Base-by-base conservation (phyloP, 140 eudicot species). In the Ambrosia hybrid region DNA sequence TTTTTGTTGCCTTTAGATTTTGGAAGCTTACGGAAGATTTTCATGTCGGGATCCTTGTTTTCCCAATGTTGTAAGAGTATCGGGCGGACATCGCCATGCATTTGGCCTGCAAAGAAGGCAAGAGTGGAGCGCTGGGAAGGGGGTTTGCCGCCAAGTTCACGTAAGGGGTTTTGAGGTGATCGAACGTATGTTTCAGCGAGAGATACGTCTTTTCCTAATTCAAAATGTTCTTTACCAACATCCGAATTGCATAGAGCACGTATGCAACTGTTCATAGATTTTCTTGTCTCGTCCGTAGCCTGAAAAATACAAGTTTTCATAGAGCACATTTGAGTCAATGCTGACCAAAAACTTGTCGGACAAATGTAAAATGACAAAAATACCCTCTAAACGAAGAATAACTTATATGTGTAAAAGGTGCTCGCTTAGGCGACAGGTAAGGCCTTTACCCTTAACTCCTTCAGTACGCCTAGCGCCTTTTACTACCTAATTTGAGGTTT, bases 201-300 rank as follows among this genome's bases (percentile, higher is more conserved):
- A 58, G 98, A 87, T 3, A 85, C 86, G 21, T 92, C 98, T 80
- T 89, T 92, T 36, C 96, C 95, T 53, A 92, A 81, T 43, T 65
- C 51, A 70, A 92, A 89, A 9, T 92, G 93, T 87, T 85, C 95
- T 13, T 52, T 67, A 72, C 80, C 81, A n/a, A 89, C 78, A 78
- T 92, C 96, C 1, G 98, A 80, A 72, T 89, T 92, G 86, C 98
- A 92, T 38, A 92, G 79, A 66, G 98, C 95, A 57, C 96, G 65
- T n/a, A 88, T 84, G 79, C 95, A 81, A 11, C 57, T 92, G n/a
- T 82, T 63, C 96, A 92, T 80, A 13, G 64, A 58, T 36, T 38
- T 39, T 80, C 82, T 71, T 9, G 98, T 92, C 75, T 89, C 98
- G 5, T 82, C 74, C 6, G 98, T 95, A 5, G 95, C 98, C 98